These are phyloP conservation scores for Taphrina betulina DNA, from an alignment of 1,139 yeast species.

Conservation along the genomic window DNA sequence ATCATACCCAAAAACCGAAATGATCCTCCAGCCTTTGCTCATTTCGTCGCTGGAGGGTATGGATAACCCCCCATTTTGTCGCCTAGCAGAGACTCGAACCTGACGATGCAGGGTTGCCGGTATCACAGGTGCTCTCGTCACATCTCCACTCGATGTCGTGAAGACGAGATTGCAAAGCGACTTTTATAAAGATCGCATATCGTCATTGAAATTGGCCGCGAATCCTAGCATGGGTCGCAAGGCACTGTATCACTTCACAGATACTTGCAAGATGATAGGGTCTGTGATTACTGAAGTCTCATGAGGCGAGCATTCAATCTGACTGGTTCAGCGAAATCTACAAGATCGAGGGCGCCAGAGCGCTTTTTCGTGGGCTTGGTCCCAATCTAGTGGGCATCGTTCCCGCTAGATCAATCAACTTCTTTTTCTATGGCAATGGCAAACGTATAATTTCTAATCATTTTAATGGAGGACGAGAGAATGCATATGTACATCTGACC, in stretches of 20 bases:
- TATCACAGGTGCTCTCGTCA: conserved; percentile 92
- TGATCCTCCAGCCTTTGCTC: conserved; percentile 34
- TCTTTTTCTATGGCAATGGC: conserved; percentile 91
- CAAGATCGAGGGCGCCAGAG: conserved; percentile 72
- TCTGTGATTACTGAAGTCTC: conserved; percentile 45
- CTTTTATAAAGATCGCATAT: conserved; percentile 53
- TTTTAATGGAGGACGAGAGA: conserved; percentile 72
- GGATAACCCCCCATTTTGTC: too few relatives aligned
- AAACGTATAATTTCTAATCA: conserved; percentile 67
- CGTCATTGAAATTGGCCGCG: conserved; percentile 42
- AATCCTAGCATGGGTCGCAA: conserved; percentile 42
- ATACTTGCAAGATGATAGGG: conserved; percentile 52
- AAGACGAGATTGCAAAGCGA: conserved; percentile 94
- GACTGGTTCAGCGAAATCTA: conserved; percentile 66
- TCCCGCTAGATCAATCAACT: conserved; percentile 95
- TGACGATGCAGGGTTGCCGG: conserved; percentile 63
- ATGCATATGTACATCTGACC: conserved; percentile 78
- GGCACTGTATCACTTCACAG: conserved; percentile 68
- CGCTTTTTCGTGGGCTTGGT: conserved; percentile 90
- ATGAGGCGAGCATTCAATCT: too few relatives aligned
- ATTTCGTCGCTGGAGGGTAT: conserved; percentile 36
- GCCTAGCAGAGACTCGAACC: background rate
- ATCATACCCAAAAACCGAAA: too few relatives aligned
- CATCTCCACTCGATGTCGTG: conserved; percentile 95
- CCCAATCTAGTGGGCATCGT: conserved; percentile 98